phyloP scores from a whole-genome alignment of 2,329 filamentous ascomycete species.

The Fusarium illudens region DNA sequence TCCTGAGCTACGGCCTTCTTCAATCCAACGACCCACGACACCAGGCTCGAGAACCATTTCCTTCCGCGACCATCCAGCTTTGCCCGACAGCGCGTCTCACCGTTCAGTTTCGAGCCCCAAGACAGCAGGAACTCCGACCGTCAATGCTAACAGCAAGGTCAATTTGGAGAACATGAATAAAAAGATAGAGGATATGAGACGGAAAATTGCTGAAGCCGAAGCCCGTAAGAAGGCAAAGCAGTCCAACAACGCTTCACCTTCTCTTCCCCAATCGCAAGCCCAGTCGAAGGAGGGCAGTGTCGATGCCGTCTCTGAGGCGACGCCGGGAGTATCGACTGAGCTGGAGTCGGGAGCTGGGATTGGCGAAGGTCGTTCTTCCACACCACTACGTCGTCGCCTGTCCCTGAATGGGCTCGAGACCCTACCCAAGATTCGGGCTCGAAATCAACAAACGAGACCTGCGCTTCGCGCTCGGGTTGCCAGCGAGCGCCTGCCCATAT shows the following conservation, averaged over 20 bases:
- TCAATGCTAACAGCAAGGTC: conserved; percentile 47
- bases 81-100: conserved; percentile 51
- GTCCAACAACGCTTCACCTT: conserved; percentile 46
- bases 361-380: conserved; percentile 8
- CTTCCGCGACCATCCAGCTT: conserved; percentile 56
- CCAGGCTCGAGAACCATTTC: conserved; percentile 48
- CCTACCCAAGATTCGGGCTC: conserved; percentile 25
- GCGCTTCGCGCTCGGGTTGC: conserved; percentile 46
- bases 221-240: conserved; percentile 59
- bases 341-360: neutral
- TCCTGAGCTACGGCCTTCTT: conserved; percentile 53
- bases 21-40: conserved; percentile 44
- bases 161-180: conserved; percentile 62
- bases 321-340: neutral
- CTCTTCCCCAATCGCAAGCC: conserved; percentile 36
- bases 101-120: conserved; percentile 54
- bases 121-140: conserved; percentile 50
- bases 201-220: conserved; percentile 66
- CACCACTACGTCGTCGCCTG: conserved; percentile 5
- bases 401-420: conserved; percentile 8
- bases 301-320: conserved; percentile 17
- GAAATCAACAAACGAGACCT: conserved; percentile 14
- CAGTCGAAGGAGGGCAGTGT: conserved; percentile 41
- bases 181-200: conserved; percentile 68
- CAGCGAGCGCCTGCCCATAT: conserved; percentile 48